A percentile compares a stretch with the other conserved stretches of the same genome.
phyloP scores from a whole-genome alignment of 768 basidiomycete species.

The Myochromella boudieri region DNA sequence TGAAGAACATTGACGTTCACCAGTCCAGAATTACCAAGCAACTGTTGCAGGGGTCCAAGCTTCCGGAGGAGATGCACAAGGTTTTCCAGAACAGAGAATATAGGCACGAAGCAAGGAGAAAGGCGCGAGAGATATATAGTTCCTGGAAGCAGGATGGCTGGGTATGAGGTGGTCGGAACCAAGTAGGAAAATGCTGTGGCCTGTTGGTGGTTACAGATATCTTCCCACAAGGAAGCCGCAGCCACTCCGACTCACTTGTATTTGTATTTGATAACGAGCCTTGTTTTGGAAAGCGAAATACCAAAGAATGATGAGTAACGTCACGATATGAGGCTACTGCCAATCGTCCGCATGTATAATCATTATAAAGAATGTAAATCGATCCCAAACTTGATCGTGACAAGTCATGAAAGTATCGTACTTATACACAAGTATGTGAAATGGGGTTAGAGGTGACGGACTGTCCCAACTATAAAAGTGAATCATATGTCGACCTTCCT shows the following conservation, averaged over 20 bases:
- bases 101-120: not conserved
- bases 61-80: conserved; percentile 12
- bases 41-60: conserved; percentile 17
- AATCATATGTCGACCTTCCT: conserved; percentile 53
- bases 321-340: too few species aligned
- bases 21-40: conserved; percentile 18
- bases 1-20: not conserved
- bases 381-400: not conserved
- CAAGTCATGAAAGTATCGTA: conserved; percentile 2
- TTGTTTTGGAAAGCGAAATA: too few species aligned
- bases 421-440: too few species aligned
- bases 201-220: not conserved
- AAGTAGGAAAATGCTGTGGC: not conserved
- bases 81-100: conserved; percentile 11
- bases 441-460: not conserved
- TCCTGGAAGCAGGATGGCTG: conserved; percentile 1
- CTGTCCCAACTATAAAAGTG: too few species aligned
- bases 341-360: too few species aligned
- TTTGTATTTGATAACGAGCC: too few species aligned
- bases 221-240: not conserved
- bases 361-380: not conserved
- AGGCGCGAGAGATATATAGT: not conserved
- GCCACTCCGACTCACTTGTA: too few species aligned
- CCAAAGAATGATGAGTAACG: too few species aligned
- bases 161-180: not conserved